Conservation (phyloP, 129 eudicot species). For the Helianthus tuberosus region DNA sequence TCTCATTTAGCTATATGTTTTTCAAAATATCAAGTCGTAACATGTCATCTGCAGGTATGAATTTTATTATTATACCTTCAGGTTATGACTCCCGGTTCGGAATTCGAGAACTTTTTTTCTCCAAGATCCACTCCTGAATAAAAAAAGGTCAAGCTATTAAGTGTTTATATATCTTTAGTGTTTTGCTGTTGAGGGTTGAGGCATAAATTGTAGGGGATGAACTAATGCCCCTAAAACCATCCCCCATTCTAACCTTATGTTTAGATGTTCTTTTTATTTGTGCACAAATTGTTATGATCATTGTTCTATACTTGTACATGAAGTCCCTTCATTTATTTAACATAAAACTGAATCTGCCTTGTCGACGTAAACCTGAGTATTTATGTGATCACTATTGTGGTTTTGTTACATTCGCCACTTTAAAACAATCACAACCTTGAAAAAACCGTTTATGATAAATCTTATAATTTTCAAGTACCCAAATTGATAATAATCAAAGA, state of each 20-base stretch:
- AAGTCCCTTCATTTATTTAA: neutral
- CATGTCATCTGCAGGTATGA: constrained; percentile 38
- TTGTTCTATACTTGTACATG: constrained; percentile 1
- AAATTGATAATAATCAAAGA: neutral
- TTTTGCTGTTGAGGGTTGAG: constrained; percentile 14
- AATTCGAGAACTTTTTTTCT: constrained; percentile 23
- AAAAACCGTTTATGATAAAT: neutral
- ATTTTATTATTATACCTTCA: constrained; percentile 31
- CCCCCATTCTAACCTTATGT: neutral
- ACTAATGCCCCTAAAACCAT: neutral
- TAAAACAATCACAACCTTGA: neutral
- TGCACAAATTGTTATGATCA: neutral
- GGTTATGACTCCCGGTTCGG: constrained; percentile 22
- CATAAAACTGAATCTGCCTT: neutral
- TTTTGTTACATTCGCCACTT: neutral
- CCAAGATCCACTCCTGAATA: constrained; percentile 23
- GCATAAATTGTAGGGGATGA: constrained; percentile 2
- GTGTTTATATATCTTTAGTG: constrained; percentile 26
- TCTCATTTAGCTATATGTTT: neutral
- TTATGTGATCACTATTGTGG: neutral
- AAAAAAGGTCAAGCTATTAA: constrained; percentile 20
- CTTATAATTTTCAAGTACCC: neutral
- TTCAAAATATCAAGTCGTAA: constrained; percentile 26
- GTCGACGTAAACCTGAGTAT: neutral
- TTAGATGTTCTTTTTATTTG: constrained; percentile 3